These are phyloP conservation scores for Penicillium sp. DNA, from an alignment of 2,329 filamentous ascomycete species.

Conservation along the genomic window DNA sequence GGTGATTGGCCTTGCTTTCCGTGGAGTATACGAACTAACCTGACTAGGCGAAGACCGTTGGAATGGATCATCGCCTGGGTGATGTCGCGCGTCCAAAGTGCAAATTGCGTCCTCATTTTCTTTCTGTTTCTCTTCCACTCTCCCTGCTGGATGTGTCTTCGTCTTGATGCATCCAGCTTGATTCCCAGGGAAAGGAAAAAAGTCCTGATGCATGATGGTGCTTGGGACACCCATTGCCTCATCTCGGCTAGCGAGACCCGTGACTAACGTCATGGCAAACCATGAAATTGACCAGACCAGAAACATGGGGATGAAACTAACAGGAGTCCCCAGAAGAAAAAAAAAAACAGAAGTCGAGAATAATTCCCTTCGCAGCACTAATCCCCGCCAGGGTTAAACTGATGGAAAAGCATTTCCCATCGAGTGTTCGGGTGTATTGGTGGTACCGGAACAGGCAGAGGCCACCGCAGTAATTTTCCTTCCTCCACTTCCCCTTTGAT, in stretches of 20 bases:
- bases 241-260: slow-evolving; percentile 4
- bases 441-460: slow-evolving; percentile 3
- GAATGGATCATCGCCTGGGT: slow-evolving; percentile 21
- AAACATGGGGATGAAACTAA: neutral
- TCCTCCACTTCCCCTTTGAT: slow-evolving; percentile 23
- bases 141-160: neutral
- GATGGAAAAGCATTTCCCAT: no score
- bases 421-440: slow-evolving; percentile 5
- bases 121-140: slow-evolving; percentile 3
- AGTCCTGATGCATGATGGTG: no score
- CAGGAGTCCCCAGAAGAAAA: no score
- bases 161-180: no score
- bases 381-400: no score
- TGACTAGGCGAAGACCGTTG: slow-evolving; percentile 24
- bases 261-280: slow-evolving; percentile 12
- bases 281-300: slow-evolving; percentile 3
- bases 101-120: slow-evolving; percentile 2
- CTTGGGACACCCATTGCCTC: no score
- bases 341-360: no score
- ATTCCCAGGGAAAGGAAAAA: no score
- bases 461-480: slow-evolving; percentile 17
- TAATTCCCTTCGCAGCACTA: no score
- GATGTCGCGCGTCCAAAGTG: slow-evolving; percentile 3
- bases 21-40: slow-evolving; percentile 23
- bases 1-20: slow-evolving; percentile 2